phyloP scores from a whole-genome alignment of 2,329 filamentous ascomycete species.

The Hirsutella thompsonii region DNA sequence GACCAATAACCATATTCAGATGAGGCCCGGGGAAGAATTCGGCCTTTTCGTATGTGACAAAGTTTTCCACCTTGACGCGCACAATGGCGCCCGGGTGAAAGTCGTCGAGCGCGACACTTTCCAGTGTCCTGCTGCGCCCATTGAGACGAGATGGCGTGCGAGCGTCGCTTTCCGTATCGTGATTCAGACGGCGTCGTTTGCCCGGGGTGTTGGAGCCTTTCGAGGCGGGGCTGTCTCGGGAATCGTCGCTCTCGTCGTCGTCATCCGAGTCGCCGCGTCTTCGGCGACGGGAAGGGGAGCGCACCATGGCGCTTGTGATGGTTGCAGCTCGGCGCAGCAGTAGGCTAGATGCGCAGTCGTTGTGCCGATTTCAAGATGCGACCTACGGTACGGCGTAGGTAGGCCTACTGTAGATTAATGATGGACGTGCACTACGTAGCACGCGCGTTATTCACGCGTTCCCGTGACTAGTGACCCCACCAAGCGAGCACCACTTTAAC shows the following conservation, averaged over 20 bases:
- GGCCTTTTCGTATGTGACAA: constrained; percentile 87
- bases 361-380: too few relatives aligned
- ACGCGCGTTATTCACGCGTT: not conserved
- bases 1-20: constrained; percentile 96
- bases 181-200: constrained; percentile 23
- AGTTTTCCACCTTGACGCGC: constrained; percentile 73
- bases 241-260: constrained; percentile 20
- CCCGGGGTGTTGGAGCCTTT: constrained; percentile 15
- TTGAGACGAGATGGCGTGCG: constrained; percentile 5
- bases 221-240: constrained; percentile 7
- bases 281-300: constrained; percentile 23
- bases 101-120: constrained; percentile 13
- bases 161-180: constrained; percentile 9
- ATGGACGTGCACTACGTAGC: too few relatives aligned
- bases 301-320: constrained; percentile 13
- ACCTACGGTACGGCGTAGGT: too few relatives aligned
- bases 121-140: constrained; percentile 4
- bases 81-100: constrained; percentile 76
- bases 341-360: too few relatives aligned
- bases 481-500: not conserved
- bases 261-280: constrained; percentile 29
- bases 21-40: constrained; percentile 87
- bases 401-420: too few relatives aligned
- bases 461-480: not conserved
- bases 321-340: too few relatives aligned